These are phyloP conservation scores for Schwanniomyces polymorphus DNA, from an alignment of 805 yeast genomes.

Conservation along the genomic window DNA sequence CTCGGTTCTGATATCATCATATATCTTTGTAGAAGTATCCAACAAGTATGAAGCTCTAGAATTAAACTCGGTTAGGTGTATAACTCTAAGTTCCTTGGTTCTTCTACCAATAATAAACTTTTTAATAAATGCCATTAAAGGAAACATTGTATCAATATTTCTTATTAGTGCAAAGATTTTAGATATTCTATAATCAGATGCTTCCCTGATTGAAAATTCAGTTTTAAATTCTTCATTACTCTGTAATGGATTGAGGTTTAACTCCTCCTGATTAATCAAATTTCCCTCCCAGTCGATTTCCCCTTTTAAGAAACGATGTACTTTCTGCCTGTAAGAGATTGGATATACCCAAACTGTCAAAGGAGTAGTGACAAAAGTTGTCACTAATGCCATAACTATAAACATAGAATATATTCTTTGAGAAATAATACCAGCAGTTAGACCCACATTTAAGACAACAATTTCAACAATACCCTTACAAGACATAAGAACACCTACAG, in stretches of 20 bases:
- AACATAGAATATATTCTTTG: slow-evolving; percentile 75
- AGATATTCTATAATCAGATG: slow-evolving; percentile 20
- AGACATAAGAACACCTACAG: slow-evolving; percentile 82
- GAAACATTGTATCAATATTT: slow-evolving; percentile 31
- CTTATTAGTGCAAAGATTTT: slow-evolving; percentile 26
- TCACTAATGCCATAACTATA: slow-evolving; percentile 75
- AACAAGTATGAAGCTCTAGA: slow-evolving; percentile 70
- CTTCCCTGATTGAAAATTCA: slow-evolving; percentile 10
- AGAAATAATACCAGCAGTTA: slow-evolving; percentile 66
- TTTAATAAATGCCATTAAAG: slow-evolving; percentile 32
- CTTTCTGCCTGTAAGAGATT: slow-evolving; percentile 53
- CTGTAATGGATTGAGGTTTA: not conserved
- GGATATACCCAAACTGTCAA: slow-evolving; percentile 65
- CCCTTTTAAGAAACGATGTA: slow-evolving; percentile 30
- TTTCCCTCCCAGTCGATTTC: slow-evolving; percentile 28
- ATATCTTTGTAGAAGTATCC: slow-evolving; percentile 47
- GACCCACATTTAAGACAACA: slow-evolving; percentile 73
- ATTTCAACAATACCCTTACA: slow-evolving; percentile 88
- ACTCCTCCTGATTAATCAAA: slow-evolving; percentile 5
- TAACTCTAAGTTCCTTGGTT: slow-evolving; percentile 41
- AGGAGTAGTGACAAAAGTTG: slow-evolving; percentile 82
- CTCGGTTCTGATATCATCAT: slow-evolving; percentile 9
- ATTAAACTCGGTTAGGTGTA: slow-evolving; percentile 58
- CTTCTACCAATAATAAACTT: slow-evolving; percentile 21
- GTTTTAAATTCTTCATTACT: not conserved